These are phyloP conservation scores for Magnusiomyces sp. DNA, from an alignment of 1,139 yeast genomes.

Conservation along the genomic window DNA sequence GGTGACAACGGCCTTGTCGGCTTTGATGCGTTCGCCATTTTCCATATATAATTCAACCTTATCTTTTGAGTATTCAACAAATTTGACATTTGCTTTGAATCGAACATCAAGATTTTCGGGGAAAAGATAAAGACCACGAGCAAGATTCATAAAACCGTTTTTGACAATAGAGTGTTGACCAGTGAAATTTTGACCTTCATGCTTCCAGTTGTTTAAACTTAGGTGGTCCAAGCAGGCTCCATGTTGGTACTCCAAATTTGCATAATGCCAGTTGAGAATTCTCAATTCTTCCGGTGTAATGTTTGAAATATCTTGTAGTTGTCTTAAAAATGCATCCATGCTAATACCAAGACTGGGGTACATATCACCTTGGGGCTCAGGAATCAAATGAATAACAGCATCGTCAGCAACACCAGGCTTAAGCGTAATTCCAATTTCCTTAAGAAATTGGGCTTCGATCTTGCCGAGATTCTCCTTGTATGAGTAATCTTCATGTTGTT, in stretches of 20 bases:
- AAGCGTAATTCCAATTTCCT: conserved; percentile 26
- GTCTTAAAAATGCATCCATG: conserved; percentile 29
- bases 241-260: conserved; percentile 35
- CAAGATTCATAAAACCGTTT: conserved; percentile 32
- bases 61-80: conserved; percentile 29
- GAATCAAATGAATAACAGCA: conserved; percentile 27
- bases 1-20: conserved; percentile 35
- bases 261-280: conserved; percentile 36
- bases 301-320: conserved; percentile 28
- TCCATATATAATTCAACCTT: conserved; percentile 25
- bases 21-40: conserved; percentile 34
- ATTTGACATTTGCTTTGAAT: conserved; percentile 34
- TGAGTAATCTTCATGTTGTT: conserved; percentile 12
- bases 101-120: conserved; percentile 36
- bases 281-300: conserved; percentile 31
- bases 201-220: conserved; percentile 36
- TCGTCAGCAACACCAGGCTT: conserved; percentile 18
- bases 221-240: conserved; percentile 33
- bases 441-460: conserved; percentile 25
- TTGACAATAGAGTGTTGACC: conserved; percentile 35
- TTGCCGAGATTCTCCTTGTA: conserved; percentile 27
- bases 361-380: conserved; percentile 32
- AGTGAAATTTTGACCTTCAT: conserved; percentile 35
- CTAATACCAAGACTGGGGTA: conserved; percentile 35
- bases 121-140: conserved; percentile 34